phyloP scores from a whole-genome alignment of 352 stramenopile genomes.

The Phytophthora tentaculata region DNA sequence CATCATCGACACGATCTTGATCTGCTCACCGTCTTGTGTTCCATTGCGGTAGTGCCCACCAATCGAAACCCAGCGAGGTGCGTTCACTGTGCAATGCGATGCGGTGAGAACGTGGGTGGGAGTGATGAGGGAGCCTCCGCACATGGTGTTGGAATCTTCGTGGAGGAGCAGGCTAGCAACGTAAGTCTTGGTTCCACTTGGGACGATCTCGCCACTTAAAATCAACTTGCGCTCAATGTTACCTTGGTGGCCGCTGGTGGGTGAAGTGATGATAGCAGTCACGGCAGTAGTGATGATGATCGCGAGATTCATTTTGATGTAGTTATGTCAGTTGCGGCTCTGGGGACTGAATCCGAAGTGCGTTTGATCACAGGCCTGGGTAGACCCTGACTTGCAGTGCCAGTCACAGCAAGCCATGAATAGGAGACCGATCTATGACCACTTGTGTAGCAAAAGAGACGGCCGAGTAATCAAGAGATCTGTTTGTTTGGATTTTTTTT shows the following conservation, averaged over 20 bases:
- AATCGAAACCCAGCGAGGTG: constrained; percentile 11
- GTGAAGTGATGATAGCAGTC: background rate
- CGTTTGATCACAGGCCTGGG: background rate
- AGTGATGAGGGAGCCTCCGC: constrained; percentile 18
- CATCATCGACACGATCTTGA: constrained; percentile 25
- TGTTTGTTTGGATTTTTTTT: background rate
- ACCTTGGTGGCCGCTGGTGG: background rate
- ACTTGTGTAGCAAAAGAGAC: background rate
- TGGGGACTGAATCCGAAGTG: constrained; percentile 17
- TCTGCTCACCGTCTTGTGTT: constrained; percentile 19
- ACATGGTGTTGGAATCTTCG: constrained; percentile 13
- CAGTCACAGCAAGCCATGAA: background rate
- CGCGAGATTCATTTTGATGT: constrained; percentile 6
- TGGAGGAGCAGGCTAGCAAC: constrained; percentile 17
- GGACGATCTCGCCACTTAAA: constrained; percentile 44
- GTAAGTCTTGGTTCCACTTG: constrained; percentile 43
- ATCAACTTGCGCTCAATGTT: constrained; percentile 29
- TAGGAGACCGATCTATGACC: background rate
- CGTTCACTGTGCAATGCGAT: constrained; percentile 9
- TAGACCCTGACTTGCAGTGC: background rate
- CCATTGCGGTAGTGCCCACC: constrained; percentile 21
- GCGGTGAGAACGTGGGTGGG: constrained; percentile 21
- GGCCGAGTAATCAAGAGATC: background rate
- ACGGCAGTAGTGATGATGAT: background rate
- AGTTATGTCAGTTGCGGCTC: background rate